phyloP scores from a whole-genome alignment of 768 basidiomycete species.

The Tylopilus intermedius region DNA sequence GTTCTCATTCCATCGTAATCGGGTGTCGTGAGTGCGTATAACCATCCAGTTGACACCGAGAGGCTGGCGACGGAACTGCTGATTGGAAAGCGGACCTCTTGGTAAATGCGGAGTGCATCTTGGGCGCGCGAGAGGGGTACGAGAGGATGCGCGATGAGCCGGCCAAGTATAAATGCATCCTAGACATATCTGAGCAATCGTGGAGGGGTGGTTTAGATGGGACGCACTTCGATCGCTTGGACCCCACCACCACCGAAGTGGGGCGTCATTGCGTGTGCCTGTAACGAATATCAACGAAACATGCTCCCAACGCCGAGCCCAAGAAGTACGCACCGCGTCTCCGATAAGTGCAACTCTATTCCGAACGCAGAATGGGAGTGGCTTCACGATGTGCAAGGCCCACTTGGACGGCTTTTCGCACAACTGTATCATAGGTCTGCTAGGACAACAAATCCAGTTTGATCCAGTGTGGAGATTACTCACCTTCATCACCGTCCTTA shows the following conservation, averaged over 20 bases:
- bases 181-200: not conserved
- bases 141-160: slow-evolving; percentile 22
- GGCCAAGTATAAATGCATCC: slow-evolving; percentile 17
- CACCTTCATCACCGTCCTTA: slow-evolving; percentile 28
- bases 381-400: slow-evolving; percentile 40
- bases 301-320: no score
- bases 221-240: slow-evolving; percentile 1
- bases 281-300: not conserved
- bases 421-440: slow-evolving; percentile 20
- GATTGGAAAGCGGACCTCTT: slow-evolving; percentile 15
- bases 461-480: not conserved
- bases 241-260: not conserved
- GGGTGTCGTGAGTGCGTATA: slow-evolving; percentile 16
- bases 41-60: slow-evolving; percentile 16
- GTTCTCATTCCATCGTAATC: slow-evolving; percentile 20
- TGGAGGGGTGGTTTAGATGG: not conserved
- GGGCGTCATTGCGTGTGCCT: not conserved
- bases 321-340: slow-evolving; percentile 38
- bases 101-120: slow-evolving; percentile 9
- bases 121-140: not conserved
- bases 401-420: slow-evolving; percentile 37
- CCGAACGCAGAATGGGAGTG: slow-evolving; percentile 36
- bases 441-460: not conserved
- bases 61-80: slow-evolving; percentile 8
- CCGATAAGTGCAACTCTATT: slow-evolving; percentile 44